These are phyloP conservation scores for Hypoxylon sp. DNA, from an alignment of 2,329 filamentous ascomycete species.

Conservation along the genomic window DNA sequence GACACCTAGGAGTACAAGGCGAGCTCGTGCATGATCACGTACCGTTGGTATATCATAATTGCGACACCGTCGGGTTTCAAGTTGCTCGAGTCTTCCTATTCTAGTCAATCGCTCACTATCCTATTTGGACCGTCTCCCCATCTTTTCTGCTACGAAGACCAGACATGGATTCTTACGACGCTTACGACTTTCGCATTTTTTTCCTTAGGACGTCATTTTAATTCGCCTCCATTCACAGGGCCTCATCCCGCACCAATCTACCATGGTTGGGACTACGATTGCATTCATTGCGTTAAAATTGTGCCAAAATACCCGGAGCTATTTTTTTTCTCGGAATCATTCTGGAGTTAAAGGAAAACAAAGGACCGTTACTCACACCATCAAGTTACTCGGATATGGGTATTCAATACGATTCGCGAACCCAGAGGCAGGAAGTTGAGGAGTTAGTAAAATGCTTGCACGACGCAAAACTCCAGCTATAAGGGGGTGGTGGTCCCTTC, in stretches of 20 bases:
- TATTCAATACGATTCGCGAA: slow-evolving; percentile 22
- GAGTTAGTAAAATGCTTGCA: slow-evolving; percentile 27
- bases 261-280: slow-evolving; percentile 24
- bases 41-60: slow-evolving; percentile 15
- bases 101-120: slow-evolving; percentile 41
- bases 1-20: slow-evolving; percentile 55
- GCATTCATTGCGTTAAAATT: slow-evolving; percentile 34
- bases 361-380: slow-evolving; percentile 26
- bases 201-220: slow-evolving; percentile 36
- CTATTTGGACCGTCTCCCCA: slow-evolving; percentile 28
- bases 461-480: slow-evolving; percentile 25
- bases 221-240: slow-evolving; percentile 33
- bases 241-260: slow-evolving; percentile 22
- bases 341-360: slow-evolving; percentile 40
- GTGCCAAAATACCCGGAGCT: slow-evolving; percentile 36
- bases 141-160: slow-evolving; percentile 45
- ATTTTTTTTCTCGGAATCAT: slow-evolving; percentile 37
- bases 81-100: slow-evolving; percentile 18
- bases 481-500: slow-evolving; percentile 24
- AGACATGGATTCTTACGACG: slow-evolving; percentile 47
- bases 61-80: background rate
- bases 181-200: slow-evolving; percentile 42
- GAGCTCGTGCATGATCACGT: slow-evolving; percentile 53
- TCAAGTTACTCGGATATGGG: slow-evolving; percentile 26
- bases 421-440: slow-evolving; percentile 22